Evolutionary conservation across 805 yeast species (phyloP).

Genomic region (Kodamaea lidongshanica): DNA sequence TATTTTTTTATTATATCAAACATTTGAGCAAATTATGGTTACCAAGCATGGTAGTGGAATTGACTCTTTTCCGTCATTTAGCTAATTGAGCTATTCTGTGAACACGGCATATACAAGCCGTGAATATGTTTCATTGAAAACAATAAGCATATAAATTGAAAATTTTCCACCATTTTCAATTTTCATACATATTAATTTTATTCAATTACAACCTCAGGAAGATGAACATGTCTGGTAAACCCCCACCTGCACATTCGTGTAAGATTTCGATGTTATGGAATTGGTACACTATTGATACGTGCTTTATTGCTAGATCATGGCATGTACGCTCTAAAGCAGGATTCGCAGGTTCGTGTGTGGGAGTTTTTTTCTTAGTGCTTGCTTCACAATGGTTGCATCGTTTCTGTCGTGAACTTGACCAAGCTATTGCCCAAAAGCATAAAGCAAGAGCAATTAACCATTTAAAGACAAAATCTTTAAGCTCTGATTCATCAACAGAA

Average conservation of each 20-base stretch:
- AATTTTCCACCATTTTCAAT: too few species aligned
- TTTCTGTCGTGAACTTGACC: slow-evolving; percentile 46
- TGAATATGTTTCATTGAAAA: too few species aligned
- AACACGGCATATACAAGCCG: too few species aligned
- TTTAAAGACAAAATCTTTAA: slow-evolving; percentile 2
- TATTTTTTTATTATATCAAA: too few species aligned
- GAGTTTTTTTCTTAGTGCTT: slow-evolving; percentile 54
- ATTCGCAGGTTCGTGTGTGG: slow-evolving; percentile 72
- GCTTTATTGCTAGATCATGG: slow-evolving; percentile 62
- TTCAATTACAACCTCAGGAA: slow-evolving; percentile 2
- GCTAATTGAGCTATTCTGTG: too few species aligned
- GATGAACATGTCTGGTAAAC: slow-evolving; percentile 7
- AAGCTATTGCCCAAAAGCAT: slow-evolving; percentile 24
- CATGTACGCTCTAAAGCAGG: slow-evolving; percentile 51
- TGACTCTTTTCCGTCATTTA: too few species aligned
- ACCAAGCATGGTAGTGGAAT: too few species aligned
- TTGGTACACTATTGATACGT: slow-evolving; percentile 63
- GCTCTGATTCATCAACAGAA: slow-evolving; percentile 2
- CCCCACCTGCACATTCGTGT: slow-evolving; percentile 14
- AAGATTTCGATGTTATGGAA: slow-evolving; percentile 61
- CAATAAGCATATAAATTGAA: too few species aligned
- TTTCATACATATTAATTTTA: too few species aligned
- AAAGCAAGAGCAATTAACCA: slow-evolving; percentile 1
- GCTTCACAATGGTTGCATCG: slow-evolving; percentile 55
- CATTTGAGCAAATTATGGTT: too few species aligned